A percentile compares a stretch with the other conserved stretches of the same genome.
These are phyloP conservation scores for Candida germanica DNA, from an alignment of 805 yeast species.

Conservation along the genomic window DNA sequence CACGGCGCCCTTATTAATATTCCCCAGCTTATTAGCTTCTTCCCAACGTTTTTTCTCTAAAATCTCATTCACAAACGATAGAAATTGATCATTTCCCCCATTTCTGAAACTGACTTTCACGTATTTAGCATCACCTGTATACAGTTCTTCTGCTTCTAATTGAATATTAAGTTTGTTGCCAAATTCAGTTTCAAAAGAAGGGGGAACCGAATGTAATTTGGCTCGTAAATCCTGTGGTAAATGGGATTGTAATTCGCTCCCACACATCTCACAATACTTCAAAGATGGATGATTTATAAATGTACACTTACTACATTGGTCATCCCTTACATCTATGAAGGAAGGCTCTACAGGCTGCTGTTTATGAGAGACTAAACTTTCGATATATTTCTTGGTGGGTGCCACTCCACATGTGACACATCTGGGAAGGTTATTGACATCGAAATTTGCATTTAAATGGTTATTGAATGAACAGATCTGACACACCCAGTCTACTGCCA, in stretches of 20 bases:
- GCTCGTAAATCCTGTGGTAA: slow-evolving; percentile 10
- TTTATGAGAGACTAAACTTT: not conserved
- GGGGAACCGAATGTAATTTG: slow-evolving; percentile 1
- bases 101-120: slow-evolving; percentile 74
- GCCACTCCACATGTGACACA: slow-evolving; percentile 42
- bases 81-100: slow-evolving; percentile 60
- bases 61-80: slow-evolving; percentile 36
- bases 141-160: slow-evolving; percentile 32
- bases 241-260: slow-evolving; percentile 38
- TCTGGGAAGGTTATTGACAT: slow-evolving; percentile 24
- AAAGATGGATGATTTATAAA: slow-evolving; percentile 81
- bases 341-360: not conserved
- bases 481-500: slow-evolving; percentile 68
- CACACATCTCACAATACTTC: slow-evolving; percentile 84
- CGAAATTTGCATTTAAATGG: slow-evolving; percentile 17
- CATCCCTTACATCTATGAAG: slow-evolving; percentile 11
- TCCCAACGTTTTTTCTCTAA: slow-evolving; percentile 55
- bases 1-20: slow-evolving; percentile 35
- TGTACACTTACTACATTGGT: slow-evolving; percentile 61
- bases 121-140: slow-evolving; percentile 26
- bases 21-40: slow-evolving; percentile 29
- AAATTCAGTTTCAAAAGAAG: not conserved
- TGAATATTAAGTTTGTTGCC: slow-evolving; percentile 16
- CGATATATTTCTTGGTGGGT: slow-evolving; percentile 15
- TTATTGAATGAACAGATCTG: slow-evolving; percentile 83